A percentile compares a stretch with the other conserved stretches of the same genome.
These are phyloP conservation scores for Capniomyces stellatus DNA, from an alignment of 371 early-diverging fungal species.

Conservation along the genomic window DNA sequence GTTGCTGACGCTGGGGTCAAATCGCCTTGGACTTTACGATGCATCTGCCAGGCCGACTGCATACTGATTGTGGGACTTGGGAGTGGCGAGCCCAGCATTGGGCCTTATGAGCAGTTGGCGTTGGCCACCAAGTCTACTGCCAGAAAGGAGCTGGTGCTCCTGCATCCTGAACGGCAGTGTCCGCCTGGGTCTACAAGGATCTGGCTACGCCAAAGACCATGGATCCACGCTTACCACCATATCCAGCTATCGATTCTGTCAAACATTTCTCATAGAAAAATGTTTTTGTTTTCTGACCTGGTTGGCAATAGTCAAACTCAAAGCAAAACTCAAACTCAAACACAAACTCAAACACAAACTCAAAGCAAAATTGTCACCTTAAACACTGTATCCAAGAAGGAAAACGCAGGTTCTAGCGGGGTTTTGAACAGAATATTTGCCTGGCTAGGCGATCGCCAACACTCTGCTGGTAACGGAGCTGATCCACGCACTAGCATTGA, in stretches of 20 bases:
- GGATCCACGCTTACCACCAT: conserved; percentile 95
- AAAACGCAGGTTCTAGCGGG: neutral
- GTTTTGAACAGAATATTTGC: no score
- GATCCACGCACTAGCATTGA: neutral
- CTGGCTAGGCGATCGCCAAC: no score
- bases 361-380: neutral
- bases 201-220: conserved; percentile 82
- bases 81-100: conserved; percentile 70
- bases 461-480: neutral
- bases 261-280: conserved; percentile 6
- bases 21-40: conserved; percentile 88
- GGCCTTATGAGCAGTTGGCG: conserved; percentile 80
- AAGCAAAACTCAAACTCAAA: no score
- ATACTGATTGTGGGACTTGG: conserved; percentile 81
- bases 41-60: conserved; percentile 94
- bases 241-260: conserved; percentile 62
- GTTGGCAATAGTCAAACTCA: no score
- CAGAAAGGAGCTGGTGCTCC: conserved; percentile 80
- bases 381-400: neutral
- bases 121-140: conserved; percentile 91
- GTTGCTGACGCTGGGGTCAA: conserved; percentile 82
- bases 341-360: no score
- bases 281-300: neutral
- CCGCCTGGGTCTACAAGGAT: conserved; percentile 63
- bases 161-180: conserved; percentile 63